Base-by-base conservation (phyloP, 2,329 filamentous ascomycete genomes). In the Fusarium sp. region DNA sequence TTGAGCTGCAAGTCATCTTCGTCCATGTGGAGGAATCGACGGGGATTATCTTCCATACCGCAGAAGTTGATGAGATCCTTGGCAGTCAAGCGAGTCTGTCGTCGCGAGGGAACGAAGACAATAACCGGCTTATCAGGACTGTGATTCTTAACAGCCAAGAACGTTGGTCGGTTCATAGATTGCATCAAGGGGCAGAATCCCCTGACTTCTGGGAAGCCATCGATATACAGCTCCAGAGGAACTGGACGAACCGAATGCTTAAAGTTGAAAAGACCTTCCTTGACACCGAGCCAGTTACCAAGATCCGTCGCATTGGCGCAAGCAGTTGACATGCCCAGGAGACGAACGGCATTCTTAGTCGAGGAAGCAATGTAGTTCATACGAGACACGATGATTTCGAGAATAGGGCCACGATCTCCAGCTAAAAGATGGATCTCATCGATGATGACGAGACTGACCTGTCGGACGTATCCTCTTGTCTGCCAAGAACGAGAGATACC, bases 311-410 rank as follows among this genome's bases (percentile, higher is more conserved):
- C 96, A 77, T 99, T 99, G 16, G 96, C 96, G 74, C 95, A 98
- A 12, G 96, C 97, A 20, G 96, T 99, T 4, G 96, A 99, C 97
- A 99, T 99, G n/a, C 96, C 96, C 67, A 99, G 86, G 8, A 99
- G 84, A 7, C 96, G 89, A 23, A 99, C 95, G 1, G 93, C 89
- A 52, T 91, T 93, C 75, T 97, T 94, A 39, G 93, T 97, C 66
- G 97, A 94, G 4, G 94, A 93, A 3, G 95, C 96, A 74, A 99
- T 99, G 78, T 98, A 99, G 78, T 99, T 99, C 97, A 99, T 98
- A 73, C 89, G 88, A 35, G 89, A 91, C 16, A 91, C 97, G 69
- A 99, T 99, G 74, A 99, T 99, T 81, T 99, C 96, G 49, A 99
- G 84, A 86, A 99, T 99, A 3, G 97, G 97, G 23, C 95, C 96